Evolutionary conservation across 1,139 yeast genomes (phyloP), one percentile per base, ranked within the genome.

Genomic region (Lodderomyces orthopsilosis): DNA sequence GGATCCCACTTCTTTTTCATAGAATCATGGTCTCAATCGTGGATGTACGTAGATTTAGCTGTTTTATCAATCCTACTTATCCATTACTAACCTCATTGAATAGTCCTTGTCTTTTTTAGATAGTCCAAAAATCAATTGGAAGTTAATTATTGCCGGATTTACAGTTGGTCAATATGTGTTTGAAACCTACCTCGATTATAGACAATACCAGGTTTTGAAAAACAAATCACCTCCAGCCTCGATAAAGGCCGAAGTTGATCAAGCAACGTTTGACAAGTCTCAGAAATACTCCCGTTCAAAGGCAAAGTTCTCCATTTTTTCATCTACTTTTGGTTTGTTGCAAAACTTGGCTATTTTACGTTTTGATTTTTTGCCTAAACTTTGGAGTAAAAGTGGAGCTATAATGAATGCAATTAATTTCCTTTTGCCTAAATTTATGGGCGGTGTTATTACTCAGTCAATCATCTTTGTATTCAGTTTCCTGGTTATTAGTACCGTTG

Each of bases 251-350:
- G 86, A 81, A 56, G 78, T 86, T 45, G 79, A 83, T 41, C 74
- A 79, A 38, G 86, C 85, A 47, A 87, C 93, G 2, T 88, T 87
- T 54, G 74, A 74, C 42, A 86, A 89, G 60, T 80, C 96, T 2
- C 91, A 87, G 58, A 79, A 75, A 28, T 93, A 93, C 60, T 81
- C 95, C 4, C 69, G 86, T 36, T 87, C 96, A n/a, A 91, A 90
- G 62, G 77, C 90, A 42, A 70, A 74, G 55, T 90, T 89, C 59
- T 76, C 85, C 1, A 70, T 87, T 44, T 63, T 86, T 44, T 63
- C 79, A 21, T 77, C 80, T 36, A 52, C 78, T 13, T 75, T 75
- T 56, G 66, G 75, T 6, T 68, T 85, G 41, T 53, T 75, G 13
- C 79, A 83, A 57, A 85, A 83, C 57, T 56, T 83, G 41, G 73